Evolutionary conservation across 2,329 filamentous ascomycete species (phyloP).

Genomic region (Trichoderma lentiforme): DNA sequence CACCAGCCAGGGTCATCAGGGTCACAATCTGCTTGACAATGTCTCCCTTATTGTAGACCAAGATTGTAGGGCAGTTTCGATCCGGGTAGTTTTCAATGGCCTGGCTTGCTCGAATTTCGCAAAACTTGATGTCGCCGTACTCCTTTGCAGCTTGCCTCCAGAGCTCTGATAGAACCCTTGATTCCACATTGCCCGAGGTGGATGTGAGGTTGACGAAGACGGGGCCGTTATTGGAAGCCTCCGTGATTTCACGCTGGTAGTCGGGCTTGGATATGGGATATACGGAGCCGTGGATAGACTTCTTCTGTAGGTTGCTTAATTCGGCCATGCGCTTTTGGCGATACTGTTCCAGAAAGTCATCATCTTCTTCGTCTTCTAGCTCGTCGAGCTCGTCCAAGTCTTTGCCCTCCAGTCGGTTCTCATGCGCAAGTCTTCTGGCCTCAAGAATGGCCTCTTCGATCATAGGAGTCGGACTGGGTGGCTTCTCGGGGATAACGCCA

Average conservation of each 20-base stretch:
- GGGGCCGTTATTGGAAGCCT: slow-evolving; percentile 68
- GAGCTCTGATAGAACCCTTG: slow-evolving; percentile 74
- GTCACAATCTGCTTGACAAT: slow-evolving; percentile 93
- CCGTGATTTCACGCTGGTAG: slow-evolving; percentile 86
- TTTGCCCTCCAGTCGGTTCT: slow-evolving; percentile 90
- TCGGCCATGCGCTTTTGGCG: slow-evolving; percentile 84
- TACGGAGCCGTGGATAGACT: slow-evolving; percentile 81
- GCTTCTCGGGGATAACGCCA: slow-evolving; percentile 95
- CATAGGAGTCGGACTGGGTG: slow-evolving; percentile 88
- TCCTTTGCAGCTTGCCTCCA: slow-evolving; percentile 81
- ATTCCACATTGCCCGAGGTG: slow-evolving; percentile 77
- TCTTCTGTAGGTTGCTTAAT: slow-evolving; percentile 68
- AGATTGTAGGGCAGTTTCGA: slow-evolving; percentile 86
- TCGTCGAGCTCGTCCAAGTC: slow-evolving; percentile 91
- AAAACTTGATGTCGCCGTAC: slow-evolving; percentile 96
- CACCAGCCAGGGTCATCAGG: slow-evolving; percentile 72
- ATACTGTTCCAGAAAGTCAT: slow-evolving; percentile 84
- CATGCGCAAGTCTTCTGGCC: slow-evolving; percentile 78
- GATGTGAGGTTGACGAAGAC: slow-evolving; percentile 81
- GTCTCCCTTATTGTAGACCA: slow-evolving; percentile 89
- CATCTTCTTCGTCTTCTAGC: slow-evolving; percentile 93
- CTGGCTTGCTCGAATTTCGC: slow-evolving; percentile 85
- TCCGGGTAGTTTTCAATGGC: slow-evolving; percentile 98
- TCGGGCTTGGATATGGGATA: slow-evolving; percentile 95
- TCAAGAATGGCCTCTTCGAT: slow-evolving; percentile 92